These are phyloP conservation scores for Camellia sinensis DNA, from an alignment of 148 eudicot genomes.

Conservation along the genomic window DNA sequence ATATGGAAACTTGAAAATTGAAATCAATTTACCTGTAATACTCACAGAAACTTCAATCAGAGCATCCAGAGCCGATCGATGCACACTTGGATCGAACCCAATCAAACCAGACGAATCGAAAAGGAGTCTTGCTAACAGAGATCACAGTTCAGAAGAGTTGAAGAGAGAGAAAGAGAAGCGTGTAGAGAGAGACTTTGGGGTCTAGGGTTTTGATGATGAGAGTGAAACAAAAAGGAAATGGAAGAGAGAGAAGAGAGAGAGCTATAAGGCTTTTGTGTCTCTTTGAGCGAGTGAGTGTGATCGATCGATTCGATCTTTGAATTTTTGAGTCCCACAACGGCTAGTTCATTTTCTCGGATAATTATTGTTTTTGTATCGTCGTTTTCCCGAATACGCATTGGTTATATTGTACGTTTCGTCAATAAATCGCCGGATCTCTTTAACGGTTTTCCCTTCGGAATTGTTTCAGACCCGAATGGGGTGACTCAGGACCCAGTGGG, in stretches of 20 bases:
- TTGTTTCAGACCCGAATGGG: too few relatives aligned
- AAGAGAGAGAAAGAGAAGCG: slow-evolving; percentile 11
- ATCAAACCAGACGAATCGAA: background rate
- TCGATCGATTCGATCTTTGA: slow-evolving; percentile 10
- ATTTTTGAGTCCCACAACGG: slow-evolving; percentile 17
- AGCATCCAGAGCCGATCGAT: background rate
- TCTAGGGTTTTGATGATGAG: background rate
- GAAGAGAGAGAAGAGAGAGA: background rate
- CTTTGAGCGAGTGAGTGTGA: background rate
- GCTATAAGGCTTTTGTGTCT: background rate
- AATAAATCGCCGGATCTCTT: too few relatives aligned
- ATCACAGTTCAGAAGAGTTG: background rate
- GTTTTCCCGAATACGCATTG: too few relatives aligned
- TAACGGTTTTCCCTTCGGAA: too few relatives aligned
- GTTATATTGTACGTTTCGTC: background rate
- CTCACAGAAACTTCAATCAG: slow-evolving; percentile 3
- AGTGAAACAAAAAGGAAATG: background rate
- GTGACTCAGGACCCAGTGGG: too few relatives aligned
- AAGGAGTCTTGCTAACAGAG: background rate
- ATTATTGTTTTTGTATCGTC: background rate
- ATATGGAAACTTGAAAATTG: background rate
- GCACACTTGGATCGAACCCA: background rate
- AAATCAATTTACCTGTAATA: background rate
- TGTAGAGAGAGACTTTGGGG: background rate
- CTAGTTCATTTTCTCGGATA: slow-evolving; percentile 16